These are phyloP conservation scores for Fraxinus sp. DNA, from an alignment of 305 asterid genomes.

Conservation along the genomic window DNA sequence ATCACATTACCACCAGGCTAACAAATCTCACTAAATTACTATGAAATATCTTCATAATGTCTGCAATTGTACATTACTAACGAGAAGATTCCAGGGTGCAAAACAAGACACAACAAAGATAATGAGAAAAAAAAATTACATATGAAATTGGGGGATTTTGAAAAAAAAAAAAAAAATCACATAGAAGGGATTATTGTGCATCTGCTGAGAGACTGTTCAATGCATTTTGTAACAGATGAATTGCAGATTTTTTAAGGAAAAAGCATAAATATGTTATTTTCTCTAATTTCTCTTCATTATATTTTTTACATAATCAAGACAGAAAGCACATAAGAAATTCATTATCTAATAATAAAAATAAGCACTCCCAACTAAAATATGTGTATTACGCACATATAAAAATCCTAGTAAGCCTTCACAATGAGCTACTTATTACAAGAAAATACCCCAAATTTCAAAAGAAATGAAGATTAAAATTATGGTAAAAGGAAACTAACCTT, in stretches of 20 bases:
- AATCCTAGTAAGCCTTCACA: not conserved
- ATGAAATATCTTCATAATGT: not conserved
- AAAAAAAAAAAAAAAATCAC: not conserved
- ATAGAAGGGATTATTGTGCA: not conserved
- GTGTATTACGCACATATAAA: not conserved
- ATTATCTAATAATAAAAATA: not conserved
- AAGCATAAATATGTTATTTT: not conserved
- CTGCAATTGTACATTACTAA: not conserved
- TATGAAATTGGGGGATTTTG: not conserved
- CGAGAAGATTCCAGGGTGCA: not conserved
- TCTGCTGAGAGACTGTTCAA: not conserved
- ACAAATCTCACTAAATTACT: not conserved
- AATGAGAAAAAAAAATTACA: not conserved
- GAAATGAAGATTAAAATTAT: not conserved
- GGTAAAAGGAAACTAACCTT: constrained; percentile 65
- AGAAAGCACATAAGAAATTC: not conserved
- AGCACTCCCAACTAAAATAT: not conserved
- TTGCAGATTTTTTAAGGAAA: not conserved
- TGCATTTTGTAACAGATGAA: not conserved
- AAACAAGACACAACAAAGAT: not conserved
- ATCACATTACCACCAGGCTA: not conserved
- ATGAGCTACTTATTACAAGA: not conserved
- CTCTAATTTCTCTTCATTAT: not conserved
- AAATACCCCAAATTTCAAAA: not conserved
- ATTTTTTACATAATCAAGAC: not conserved